phyloP scores from a whole-genome alignment of 805 yeast species.

The Wickerhamiella sorbophila region DNA sequence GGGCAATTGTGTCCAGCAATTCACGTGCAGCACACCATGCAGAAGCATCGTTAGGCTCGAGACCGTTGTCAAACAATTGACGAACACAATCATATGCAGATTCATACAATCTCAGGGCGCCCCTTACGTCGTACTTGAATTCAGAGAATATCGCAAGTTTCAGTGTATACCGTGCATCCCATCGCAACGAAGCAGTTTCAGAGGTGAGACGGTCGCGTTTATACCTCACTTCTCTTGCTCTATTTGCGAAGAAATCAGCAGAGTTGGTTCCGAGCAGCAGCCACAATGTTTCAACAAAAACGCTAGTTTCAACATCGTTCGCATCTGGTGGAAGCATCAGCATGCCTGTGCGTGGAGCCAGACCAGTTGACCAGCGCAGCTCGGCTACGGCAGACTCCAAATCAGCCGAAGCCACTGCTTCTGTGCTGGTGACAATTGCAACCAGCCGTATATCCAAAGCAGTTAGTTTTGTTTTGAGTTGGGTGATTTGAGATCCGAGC shows the following conservation, averaged over 20 bases:
- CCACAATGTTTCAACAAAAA: constrained; percentile 28
- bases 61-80: constrained; percentile 25
- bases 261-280: constrained; percentile 30
- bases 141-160: constrained; percentile 40
- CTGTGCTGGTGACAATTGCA: constrained; percentile 25
- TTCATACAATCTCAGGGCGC: constrained; percentile 37
- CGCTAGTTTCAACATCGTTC: constrained; percentile 27
- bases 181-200: constrained; percentile 24
- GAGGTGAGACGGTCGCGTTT: constrained; percentile 14
- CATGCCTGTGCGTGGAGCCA: constrained; percentile 34
- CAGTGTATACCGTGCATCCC: constrained; percentile 38
- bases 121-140: constrained; percentile 33
- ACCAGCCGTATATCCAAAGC: constrained; percentile 25
- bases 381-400: constrained; percentile 17
- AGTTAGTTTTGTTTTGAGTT: constrained; percentile 24
- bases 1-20: constrained; percentile 44
- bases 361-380: constrained; percentile 31
- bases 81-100: constrained; percentile 39
- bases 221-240: constrained; percentile 13
- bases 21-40: constrained; percentile 12
- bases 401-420: constrained; percentile 24
- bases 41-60: constrained; percentile 2
- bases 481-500: constrained; percentile 19
- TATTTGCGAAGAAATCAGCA: constrained; percentile 29
- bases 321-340: constrained; percentile 31